Conservation (phyloP, 2,329 filamentous ascomycete genomes). For the Zasmidium angulare region DNA sequence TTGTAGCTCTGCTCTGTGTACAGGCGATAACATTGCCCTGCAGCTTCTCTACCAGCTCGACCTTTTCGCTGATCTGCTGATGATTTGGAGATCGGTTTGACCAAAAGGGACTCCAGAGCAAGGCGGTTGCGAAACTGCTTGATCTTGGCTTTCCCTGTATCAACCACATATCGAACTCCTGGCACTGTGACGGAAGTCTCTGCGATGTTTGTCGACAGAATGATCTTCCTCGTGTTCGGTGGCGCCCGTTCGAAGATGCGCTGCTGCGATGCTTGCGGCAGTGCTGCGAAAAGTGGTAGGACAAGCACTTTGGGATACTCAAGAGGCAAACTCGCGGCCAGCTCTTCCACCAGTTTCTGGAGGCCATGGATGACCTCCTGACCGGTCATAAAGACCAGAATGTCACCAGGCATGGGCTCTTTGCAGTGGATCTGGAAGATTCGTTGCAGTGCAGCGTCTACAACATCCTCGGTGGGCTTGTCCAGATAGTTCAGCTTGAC, state of each 20-base stretch:
- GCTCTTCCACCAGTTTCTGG: constrained; percentile 77
- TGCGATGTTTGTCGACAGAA: constrained; percentile 95
- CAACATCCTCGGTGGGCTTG: constrained; percentile 73
- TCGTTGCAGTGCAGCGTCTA: constrained; percentile 75
- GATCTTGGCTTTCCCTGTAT: constrained; percentile 90
- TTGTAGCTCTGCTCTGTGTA: constrained; percentile 80
- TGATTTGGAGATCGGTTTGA: constrained; percentile 88
- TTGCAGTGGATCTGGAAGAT: constrained; percentile 85
- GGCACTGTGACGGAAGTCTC: constrained; percentile 96
- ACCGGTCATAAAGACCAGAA: constrained; percentile 87
- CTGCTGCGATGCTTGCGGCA: constrained; percentile 83
- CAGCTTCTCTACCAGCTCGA: constrained; percentile 86
- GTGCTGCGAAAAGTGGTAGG: constrained; percentile 83
- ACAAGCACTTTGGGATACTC: constrained; percentile 54
- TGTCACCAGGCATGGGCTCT: constrained; percentile 89
- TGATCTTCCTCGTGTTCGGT: constrained; percentile 78
- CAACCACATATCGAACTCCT: constrained; percentile 86
- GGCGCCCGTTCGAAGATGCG: constrained; percentile 76
- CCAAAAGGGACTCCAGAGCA: constrained; percentile 85
- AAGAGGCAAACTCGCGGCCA: constrained; percentile 65
- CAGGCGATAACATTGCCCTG: constrained; percentile 84
- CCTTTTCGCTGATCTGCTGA: constrained; percentile 89
- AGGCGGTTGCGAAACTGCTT: constrained; percentile 85
- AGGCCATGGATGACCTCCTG: constrained; percentile 88
- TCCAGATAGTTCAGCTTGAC: constrained; percentile 76